These are phyloP conservation scores for Nakaseomyces kungkrabaensis DNA, from an alignment of 1,139 yeast species.

Conservation along the genomic window DNA sequence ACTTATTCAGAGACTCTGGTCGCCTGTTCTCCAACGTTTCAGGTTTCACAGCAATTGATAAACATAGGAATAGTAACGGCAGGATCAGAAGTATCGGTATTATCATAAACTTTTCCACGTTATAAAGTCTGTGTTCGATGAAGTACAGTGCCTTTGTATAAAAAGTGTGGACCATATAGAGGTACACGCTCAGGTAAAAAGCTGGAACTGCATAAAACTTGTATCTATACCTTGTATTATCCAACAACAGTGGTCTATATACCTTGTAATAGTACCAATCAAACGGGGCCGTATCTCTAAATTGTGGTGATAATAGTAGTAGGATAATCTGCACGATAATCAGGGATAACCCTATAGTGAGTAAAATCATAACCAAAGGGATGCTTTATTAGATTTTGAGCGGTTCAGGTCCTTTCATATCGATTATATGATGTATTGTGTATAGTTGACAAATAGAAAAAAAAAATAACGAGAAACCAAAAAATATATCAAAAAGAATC, in stretches of 20 bases:
- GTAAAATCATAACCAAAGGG: not conserved
- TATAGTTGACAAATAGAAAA: too few species aligned
- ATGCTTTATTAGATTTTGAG: too few species aligned
- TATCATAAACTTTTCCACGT: constrained; percentile 13
- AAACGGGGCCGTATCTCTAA: constrained; percentile 15
- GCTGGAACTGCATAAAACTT: constrained; percentile 23
- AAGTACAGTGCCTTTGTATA: constrained; percentile 11
- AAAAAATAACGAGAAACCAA: too few species aligned
- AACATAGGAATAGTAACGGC: constrained; percentile 14
- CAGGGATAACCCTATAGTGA: not conserved
- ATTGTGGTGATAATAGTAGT: constrained; percentile 22
- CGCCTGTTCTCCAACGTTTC: constrained; percentile 7
- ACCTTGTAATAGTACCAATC: constrained; percentile 18
- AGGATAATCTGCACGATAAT: constrained; percentile 15
- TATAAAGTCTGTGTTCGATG: constrained; percentile 8
- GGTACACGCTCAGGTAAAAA: constrained; percentile 19
- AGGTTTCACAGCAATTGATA: constrained; percentile 18
- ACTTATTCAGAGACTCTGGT: constrained; percentile 19
- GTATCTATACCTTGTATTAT: constrained; percentile 18
- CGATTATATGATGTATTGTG: too few species aligned
- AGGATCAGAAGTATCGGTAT: constrained; percentile 16
- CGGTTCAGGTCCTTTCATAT: too few species aligned
- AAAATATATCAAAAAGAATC: too few species aligned
- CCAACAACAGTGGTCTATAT: constrained; percentile 21
- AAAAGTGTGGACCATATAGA: constrained; percentile 16